Evolutionary conservation across 73 alveolate species (phyloP).

Genomic region (Paramecium pentaurelia): DNA sequence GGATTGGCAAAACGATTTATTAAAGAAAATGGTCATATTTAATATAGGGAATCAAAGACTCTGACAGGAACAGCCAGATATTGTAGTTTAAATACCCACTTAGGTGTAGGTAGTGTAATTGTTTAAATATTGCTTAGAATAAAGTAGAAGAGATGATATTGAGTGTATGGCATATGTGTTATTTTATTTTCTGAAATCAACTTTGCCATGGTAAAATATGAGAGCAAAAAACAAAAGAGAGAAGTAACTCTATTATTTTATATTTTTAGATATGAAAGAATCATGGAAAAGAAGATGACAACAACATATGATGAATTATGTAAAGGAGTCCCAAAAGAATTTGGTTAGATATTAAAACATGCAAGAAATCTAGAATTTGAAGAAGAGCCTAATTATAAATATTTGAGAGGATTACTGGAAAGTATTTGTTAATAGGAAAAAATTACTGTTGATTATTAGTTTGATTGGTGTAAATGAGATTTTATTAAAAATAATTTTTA

Average conservation of each 20-base stretch:
- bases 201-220: constrained; percentile 82
- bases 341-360: constrained; percentile 83
- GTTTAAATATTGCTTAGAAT: constrained; percentile 27
- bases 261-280: constrained; percentile 69
- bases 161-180: constrained; percentile 78
- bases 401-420: constrained; percentile 46
- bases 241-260: constrained; percentile 37
- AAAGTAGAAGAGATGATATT: constrained; percentile 87
- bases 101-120: constrained; percentile 65
- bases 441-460: constrained; percentile 31
- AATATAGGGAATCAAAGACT: constrained; percentile 83
- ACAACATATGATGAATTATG: constrained; percentile 79
- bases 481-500: not conserved
- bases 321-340: constrained; percentile 83
- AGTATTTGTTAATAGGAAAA: constrained; percentile 19
- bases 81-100: constrained; percentile 76
- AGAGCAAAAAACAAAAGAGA: constrained; percentile 64
- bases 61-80: constrained; percentile 95
- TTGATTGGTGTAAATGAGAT: constrained; percentile 51
- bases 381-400: constrained; percentile 81
- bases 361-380: constrained; percentile 86
- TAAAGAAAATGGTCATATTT: constrained; percentile 66
- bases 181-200: constrained; percentile 68
- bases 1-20: constrained; percentile 85
- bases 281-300: constrained; percentile 84